Conservation (phyloP, 257 asterid species). For the Primulina tabacum region DNA sequence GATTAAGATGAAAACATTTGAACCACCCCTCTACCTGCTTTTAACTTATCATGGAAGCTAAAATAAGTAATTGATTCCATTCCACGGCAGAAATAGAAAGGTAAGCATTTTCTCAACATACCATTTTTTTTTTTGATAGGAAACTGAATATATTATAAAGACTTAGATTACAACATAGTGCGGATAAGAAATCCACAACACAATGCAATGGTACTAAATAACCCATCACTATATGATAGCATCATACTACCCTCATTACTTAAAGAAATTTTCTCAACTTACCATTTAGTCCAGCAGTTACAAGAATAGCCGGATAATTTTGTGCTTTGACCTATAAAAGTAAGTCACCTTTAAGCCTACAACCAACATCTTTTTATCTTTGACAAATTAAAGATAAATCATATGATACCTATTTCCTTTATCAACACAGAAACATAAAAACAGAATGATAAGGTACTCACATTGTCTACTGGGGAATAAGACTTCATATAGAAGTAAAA, state of each 20-base stretch:
- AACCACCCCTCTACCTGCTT: constrained; percentile 1
- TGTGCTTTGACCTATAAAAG: constrained; percentile 61
- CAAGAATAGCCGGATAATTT: constrained; percentile 78
- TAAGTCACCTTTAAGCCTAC: constrained; percentile 20
- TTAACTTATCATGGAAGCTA: constrained; percentile 7
- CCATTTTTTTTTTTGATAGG: too few species aligned
- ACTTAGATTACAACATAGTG: too few species aligned
- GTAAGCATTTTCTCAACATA: constrained; percentile 20
- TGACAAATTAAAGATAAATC: not conserved
- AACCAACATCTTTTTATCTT: constrained; percentile 15
- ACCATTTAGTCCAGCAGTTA: constrained; percentile 93
- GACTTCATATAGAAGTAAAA: constrained; percentile 88
- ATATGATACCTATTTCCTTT: constrained; percentile 4
- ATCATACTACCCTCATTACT: too few species aligned
- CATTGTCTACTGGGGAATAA: constrained; percentile 93
- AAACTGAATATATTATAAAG: too few species aligned
- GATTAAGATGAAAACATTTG: not conserved
- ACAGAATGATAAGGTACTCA: constrained; percentile 32
- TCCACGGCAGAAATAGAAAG: constrained; percentile 4
- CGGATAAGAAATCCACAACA: too few species aligned
- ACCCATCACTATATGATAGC: too few species aligned
- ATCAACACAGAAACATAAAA: constrained; percentile 12
- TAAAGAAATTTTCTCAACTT: too few species aligned
- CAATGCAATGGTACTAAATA: too few species aligned
- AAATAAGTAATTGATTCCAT: not conserved